phyloP scores from a whole-genome alignment of 805 yeast species.

The Ogataea nitratoaversa region DNA sequence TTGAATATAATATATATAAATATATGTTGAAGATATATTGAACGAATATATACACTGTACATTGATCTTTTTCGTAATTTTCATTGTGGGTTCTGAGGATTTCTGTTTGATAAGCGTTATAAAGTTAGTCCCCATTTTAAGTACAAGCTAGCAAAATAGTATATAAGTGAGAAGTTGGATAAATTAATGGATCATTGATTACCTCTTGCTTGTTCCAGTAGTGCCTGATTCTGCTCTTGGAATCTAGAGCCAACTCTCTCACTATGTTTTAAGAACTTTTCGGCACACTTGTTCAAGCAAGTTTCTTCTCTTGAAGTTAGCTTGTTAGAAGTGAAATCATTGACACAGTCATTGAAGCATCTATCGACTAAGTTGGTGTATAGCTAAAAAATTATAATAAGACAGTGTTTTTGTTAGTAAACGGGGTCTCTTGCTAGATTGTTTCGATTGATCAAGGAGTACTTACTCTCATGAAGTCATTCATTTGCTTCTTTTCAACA shows the following conservation, averaged over 20 bases:
- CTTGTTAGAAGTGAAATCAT: conserved; percentile 91
- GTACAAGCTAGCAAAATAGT: conserved; percentile 7
- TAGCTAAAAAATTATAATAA: conserved; percentile 28
- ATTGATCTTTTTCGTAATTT: no score
- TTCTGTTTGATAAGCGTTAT: conserved; percentile 1
- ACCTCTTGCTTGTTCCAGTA: conserved; percentile 65
- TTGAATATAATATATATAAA: no score
- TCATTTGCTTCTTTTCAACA: conserved; percentile 97
- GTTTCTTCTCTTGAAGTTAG: conserved; percentile 79
- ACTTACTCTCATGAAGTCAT: conserved; percentile 90
- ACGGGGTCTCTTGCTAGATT: no score
- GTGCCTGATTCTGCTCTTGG: conserved; percentile 87
- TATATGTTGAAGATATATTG: no score
- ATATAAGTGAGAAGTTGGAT: neutral
- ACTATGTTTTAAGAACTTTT: conserved; percentile 95
- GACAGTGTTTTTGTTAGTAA: conserved; percentile 1
- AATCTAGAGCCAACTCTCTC: conserved; percentile 98
- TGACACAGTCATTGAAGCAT: conserved; percentile 97
- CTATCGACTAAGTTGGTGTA: conserved; percentile 94
- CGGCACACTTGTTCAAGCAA: conserved; percentile 90
- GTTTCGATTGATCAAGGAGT: neutral
- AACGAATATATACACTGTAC: neutral
- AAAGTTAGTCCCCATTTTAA: conserved; percentile 7
- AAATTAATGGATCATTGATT: conserved; percentile 10
- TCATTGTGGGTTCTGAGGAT: no score